These are phyloP conservation scores for Arbutus unedo DNA, from an alignment of 148 eudicot genomes.

Conservation along the genomic window DNA sequence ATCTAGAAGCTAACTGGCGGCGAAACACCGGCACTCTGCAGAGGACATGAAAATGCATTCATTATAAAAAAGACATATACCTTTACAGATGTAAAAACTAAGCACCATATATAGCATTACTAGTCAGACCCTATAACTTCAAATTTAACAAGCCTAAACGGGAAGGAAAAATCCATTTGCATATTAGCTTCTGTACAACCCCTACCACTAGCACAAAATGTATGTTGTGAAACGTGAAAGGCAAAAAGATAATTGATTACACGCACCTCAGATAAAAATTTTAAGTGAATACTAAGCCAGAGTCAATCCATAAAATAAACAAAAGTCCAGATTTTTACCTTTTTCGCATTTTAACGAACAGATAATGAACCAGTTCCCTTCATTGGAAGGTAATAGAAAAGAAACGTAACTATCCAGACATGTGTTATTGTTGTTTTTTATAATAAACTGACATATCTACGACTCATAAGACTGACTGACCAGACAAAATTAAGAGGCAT, in stretches of 20 bases:
- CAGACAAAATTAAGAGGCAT: neutral
- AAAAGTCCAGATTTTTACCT: neutral
- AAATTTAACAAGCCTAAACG: neutral
- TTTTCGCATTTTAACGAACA: neutral
- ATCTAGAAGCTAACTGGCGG: neutral
- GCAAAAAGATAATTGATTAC: neutral
- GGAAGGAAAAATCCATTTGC: neutral
- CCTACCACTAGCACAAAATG: no score
- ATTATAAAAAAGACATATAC: neutral
- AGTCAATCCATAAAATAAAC: neutral
- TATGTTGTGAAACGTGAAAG: neutral
- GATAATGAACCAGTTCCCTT: neutral
- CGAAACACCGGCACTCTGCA: slow-evolving; percentile 7
- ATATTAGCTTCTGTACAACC: no score
- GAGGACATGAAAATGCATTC: neutral
- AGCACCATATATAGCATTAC: neutral
- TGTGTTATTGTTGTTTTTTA: no score
- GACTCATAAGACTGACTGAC: no score
- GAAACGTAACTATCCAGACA: neutral
- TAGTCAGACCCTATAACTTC: neutral
- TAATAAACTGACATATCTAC: neutral
- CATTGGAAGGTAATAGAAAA: neutral
- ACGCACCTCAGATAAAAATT: neutral
- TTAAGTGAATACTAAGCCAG: neutral
- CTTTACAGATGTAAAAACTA: neutral